Percentiles rank a stretch among this genome's conserved stretches.
Evolutionary conservation across 1,284 basidiomycete species (phyloP).

Genomic region (Sphagnurus paluster): DNA sequence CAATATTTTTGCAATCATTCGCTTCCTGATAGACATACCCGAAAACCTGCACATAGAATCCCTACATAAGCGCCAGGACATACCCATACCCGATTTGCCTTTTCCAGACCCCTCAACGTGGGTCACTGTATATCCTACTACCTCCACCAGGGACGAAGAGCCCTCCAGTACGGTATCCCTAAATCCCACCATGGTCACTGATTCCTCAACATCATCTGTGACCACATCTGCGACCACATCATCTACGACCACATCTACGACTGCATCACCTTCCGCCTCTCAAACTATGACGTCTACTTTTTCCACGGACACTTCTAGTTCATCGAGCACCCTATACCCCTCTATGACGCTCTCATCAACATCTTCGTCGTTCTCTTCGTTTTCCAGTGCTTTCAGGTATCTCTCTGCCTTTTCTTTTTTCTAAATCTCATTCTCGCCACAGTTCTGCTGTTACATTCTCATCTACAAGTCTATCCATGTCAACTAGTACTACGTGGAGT

Average conservation of each 20-base stretch:
- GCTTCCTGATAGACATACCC: background rate
- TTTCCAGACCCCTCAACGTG: background rate
- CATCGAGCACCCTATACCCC: slow-evolving; percentile 8
- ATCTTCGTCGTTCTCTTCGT: background rate
- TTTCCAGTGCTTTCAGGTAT: slow-evolving; percentile 2
- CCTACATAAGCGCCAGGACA: background rate
- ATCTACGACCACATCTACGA: slow-evolving; percentile 1
- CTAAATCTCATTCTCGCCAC: background rate
- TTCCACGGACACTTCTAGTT: slow-evolving; percentile 7
- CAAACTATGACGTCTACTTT: no score
- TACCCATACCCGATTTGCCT: background rate
- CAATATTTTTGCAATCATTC: background rate
- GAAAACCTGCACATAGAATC: background rate
- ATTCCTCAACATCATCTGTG: background rate
- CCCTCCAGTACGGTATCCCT: background rate
- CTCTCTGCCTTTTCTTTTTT: background rate
- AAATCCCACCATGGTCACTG: background rate
- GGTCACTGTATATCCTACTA: background rate
- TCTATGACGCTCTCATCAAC: slow-evolving; percentile 1
- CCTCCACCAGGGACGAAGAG: background rate
- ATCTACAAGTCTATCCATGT: background rate
- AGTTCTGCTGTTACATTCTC: background rate
- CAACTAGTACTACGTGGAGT: no score
- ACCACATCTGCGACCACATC: background rate
- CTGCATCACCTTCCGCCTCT: background rate